Evolutionary conservation across 805 yeast species (phyloP), one percentile per base, ranked within the genome.

Genomic region (Tetrapisispora namnaoensis): DNA sequence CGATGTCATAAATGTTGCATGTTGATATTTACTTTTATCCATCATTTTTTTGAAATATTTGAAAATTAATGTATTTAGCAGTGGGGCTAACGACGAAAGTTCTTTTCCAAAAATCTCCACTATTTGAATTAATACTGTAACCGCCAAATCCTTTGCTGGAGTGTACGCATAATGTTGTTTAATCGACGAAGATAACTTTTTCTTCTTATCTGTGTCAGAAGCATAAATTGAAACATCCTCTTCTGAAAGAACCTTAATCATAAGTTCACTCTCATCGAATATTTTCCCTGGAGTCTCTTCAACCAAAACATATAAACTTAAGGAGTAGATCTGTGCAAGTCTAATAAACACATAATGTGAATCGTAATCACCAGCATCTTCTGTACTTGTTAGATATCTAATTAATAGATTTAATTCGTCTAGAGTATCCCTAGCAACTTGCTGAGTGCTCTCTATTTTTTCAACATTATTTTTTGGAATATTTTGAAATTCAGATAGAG

Each of bases 41-140:
- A 56, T 49, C 42, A 55, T 54, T 46, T 69, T 69, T 49, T 68
- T 70, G 21, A 71, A 41, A 20, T 65, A 57, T 50, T 66, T 70
- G 47, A 68, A 55, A 6, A 66, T 41, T 1, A 59, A 49, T 8
- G 64, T 46, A 16, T 66, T 45, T 4, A 70, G 36, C 4, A 66
- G 49, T 7, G 74, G 70, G 1, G 61, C 56, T 37, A 70, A 58
- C 1, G 73, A 66, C 6, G 63, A 56, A 2, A 70, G 50, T 11
- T 63, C 63, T 13, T 60, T 58, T 1, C 68, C 66, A 54, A 65
- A 70, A 1, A 54, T 48, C 49, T 67, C 68, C 48, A 65, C 63
- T 3, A 70, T 47, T 17, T 60, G 63, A 0, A 55, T 55, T 14
- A 70, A 55, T 1, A 63, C 47, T 0, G 61, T 61, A 37, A 55